Evolutionary conservation across 1,284 basidiomycete species (phyloP).

Genomic region (Trichosporon sp.): DNA sequence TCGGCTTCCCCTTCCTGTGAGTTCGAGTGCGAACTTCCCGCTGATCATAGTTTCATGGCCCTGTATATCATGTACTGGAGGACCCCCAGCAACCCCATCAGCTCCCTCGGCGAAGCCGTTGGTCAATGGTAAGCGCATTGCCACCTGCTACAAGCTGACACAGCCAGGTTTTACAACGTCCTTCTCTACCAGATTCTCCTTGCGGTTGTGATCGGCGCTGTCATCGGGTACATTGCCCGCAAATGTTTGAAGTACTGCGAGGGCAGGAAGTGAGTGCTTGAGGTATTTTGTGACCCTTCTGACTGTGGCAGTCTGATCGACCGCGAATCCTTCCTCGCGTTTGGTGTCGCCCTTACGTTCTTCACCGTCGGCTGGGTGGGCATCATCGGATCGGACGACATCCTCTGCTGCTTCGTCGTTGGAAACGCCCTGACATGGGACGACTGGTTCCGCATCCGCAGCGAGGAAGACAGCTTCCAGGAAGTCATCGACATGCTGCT

Average conservation of each 20-base stretch:
- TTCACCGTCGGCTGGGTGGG: conserved; percentile 78
- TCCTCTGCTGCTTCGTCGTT: conserved; percentile 56
- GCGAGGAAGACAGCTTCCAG: conserved; percentile 55
- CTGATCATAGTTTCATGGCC: conserved; percentile 61
- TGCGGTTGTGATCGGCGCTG: conserved; percentile 69
- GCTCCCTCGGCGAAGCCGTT: conserved; percentile 58
- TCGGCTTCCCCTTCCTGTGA: conserved; percentile 84
- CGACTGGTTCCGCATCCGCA: conserved; percentile 52
- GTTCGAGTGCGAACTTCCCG: not conserved
- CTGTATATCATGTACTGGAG: conserved; percentile 73
- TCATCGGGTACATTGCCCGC: conserved; percentile 62
- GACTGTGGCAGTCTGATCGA: conserved; percentile 36
- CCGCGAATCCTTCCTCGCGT: conserved; percentile 48
- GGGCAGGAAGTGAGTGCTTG: conserved; percentile 24
- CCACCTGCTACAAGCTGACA: not conserved
- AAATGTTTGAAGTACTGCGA: conserved; percentile 38
- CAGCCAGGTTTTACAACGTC: conserved; percentile 44
- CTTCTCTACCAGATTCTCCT: conserved; percentile 57
- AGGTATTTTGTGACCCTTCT: conserved; percentile 48
- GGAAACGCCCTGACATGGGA: conserved; percentile 49
- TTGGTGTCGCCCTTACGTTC: conserved; percentile 49
- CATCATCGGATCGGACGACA: conserved; percentile 84
- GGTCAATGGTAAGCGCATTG: conserved; percentile 56
- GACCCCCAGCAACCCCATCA: conserved; percentile 45
- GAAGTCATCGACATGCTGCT: conserved; percentile 56